Percentiles rank a stretch among this genome's conserved stretches.
These are phyloP conservation scores for Camelina hispida DNA, from an alignment of 345 rosid species.

Conservation along the genomic window DNA sequence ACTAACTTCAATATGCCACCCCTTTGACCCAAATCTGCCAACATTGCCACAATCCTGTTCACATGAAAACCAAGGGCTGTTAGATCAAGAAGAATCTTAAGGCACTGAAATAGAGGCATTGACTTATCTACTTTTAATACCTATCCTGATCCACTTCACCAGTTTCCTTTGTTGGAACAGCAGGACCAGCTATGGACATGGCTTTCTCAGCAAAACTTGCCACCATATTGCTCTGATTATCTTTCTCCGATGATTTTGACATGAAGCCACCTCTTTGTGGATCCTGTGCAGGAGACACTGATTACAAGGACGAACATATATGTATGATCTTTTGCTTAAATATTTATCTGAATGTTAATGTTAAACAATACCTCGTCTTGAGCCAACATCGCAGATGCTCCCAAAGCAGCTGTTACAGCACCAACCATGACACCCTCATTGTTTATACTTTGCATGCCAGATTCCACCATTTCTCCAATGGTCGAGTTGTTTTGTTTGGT, in stretches of 20 bases:
- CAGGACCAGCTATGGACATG: constrained; percentile 92
- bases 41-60: constrained; percentile 81
- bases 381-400: constrained; percentile 83
- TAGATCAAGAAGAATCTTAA: constrained; percentile 26
- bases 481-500: constrained; percentile 32
- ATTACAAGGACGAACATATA: background rate
- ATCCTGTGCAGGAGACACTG: constrained; percentile 45
- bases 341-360: constrained; percentile 5
- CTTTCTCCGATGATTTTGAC: constrained; percentile 50
- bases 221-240: constrained; percentile 53
- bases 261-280: constrained; percentile 38
- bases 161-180: constrained; percentile 88
- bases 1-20: constrained; percentile 88
- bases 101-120: constrained; percentile 25
- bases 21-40: constrained; percentile 89
- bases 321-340: background rate
- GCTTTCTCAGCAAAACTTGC: constrained; percentile 96
- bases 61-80: constrained; percentile 29
- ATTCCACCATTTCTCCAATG: constrained; percentile 42
- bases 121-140: constrained; percentile 44
- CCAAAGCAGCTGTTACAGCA: constrained; percentile 89
- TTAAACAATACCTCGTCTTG: constrained; percentile 62
- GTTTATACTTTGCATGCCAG: constrained; percentile 42
- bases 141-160: constrained; percentile 97
- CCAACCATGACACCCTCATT: constrained; percentile 72